These are phyloP conservation scores for Schizosaccharomyces cryophilus DNA, from an alignment of 805 yeast species.

Conservation along the genomic window DNA sequence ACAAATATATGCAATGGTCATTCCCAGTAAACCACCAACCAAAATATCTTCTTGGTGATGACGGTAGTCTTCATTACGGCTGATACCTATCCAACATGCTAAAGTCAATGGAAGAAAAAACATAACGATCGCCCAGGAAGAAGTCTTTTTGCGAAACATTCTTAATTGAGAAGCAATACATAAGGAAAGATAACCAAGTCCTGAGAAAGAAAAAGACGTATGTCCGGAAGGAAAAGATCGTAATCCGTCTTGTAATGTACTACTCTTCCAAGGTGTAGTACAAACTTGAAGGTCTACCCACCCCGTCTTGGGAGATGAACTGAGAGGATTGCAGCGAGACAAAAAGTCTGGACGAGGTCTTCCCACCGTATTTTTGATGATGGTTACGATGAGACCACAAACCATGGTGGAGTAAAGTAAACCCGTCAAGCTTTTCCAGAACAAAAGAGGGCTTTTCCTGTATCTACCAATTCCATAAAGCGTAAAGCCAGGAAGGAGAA, in stretches of 20 bases:
- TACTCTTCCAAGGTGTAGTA: conserved; percentile 12
- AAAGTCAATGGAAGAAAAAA: conserved; percentile 20
- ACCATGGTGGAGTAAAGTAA: not conserved
- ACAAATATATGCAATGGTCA: conserved; percentile 29
- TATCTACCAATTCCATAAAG: not conserved
- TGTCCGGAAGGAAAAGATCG: conserved; percentile 41
- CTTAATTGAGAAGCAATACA: conserved; percentile 28
- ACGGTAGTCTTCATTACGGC: conserved; percentile 77
- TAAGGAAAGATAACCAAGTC: conserved; percentile 23
- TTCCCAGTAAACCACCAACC: conserved; percentile 48
- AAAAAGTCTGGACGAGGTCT: conserved; percentile 82
- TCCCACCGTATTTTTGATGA: conserved; percentile 57
- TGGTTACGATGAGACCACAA: not conserved
- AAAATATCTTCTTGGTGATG: conserved; percentile 77
- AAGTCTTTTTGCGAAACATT: conserved; percentile 17
- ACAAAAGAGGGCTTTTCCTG: not conserved
- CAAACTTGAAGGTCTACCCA: conserved; percentile 17
- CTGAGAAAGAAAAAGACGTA: conserved; percentile 27
- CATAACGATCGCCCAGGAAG: conserved; percentile 9
- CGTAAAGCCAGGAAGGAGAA: not conserved
- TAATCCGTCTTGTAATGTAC: conserved; percentile 21
- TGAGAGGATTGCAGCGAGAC: conserved; percentile 38
- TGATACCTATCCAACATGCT: conserved; percentile 55
- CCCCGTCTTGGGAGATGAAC: conserved; percentile 25
- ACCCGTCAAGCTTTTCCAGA: not conserved